Base-by-base conservation (phyloP, 2,329 filamentous ascomycete species). In the Rugonectria rugulosa region DNA sequence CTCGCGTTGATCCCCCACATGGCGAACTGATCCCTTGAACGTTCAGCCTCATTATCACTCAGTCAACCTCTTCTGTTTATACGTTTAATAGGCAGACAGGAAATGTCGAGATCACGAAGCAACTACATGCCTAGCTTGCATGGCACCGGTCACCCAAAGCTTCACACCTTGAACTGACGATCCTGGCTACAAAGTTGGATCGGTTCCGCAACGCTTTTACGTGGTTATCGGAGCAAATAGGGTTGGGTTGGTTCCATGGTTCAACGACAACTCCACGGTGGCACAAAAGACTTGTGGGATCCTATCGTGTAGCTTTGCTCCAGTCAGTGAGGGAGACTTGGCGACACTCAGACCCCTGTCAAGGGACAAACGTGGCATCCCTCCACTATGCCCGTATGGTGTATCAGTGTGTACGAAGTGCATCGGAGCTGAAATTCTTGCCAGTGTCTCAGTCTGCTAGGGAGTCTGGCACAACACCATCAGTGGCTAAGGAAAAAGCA, bases 1-100 rank as follows among this genome's bases (percentile, higher is more conserved):
- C 47, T 60, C 37, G 48, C 37, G 50, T 60, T 66, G 57, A 63
- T 66, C 64, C 61, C 64, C 64, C 65, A 63, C 64, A 64, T 58
- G 34, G 52, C 34, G 52, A 63, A 59, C 60, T 31, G 45, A 26
- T 47, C 56, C 56, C 53, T 44, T 36, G 44, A 42, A 17, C 57
- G 58, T 64, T 67, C 64, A 67, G 65, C 65, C 63, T 67, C 56
- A 59, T 56, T 52, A 34, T 32, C 9, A 50, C 26, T 40, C 27
- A 34, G 32, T 32, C 40, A 36, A 36, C 27, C 20, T 50, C 32
- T 20, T 17, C 26, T 41, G 31, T 42, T 34, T 27, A 21, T 32
- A 32, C 20, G 38, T 46, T 42, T 46, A 45, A 40, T 34, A 43
- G n/a, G n/a, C n/a, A n/a, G n/a, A n/a, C n/a, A n/a, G n/a, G n/a